A percentile compares a stretch with the other conserved stretches of the same genome.
phyloP scores from a whole-genome alignment of 257 asterid species.

The Solanum etuberosum region DNA sequence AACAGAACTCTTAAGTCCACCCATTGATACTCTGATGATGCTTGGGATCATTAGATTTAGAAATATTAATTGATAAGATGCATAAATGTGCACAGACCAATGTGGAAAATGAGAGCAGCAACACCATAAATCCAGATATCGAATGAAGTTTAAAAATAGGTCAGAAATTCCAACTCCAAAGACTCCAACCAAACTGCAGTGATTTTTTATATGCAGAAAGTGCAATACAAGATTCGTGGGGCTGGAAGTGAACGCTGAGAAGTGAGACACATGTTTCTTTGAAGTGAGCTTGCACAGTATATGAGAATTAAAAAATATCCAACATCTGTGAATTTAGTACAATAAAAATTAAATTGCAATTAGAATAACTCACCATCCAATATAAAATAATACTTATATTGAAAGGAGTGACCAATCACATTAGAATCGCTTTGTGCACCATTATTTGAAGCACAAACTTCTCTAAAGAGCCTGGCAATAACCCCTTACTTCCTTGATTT shows the following conservation, averaged over 20 bases:
- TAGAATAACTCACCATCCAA: background rate
- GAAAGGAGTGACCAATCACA: background rate
- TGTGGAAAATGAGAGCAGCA: background rate
- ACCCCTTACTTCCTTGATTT: background rate
- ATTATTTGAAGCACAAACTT: background rate
- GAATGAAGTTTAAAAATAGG: background rate
- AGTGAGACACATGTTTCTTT: background rate
- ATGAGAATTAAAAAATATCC: background rate
- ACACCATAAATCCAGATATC: background rate
- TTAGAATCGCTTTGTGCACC: background rate
- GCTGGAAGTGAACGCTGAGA: background rate
- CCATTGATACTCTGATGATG: background rate
- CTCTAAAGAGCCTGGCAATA: background rate
- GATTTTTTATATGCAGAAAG: background rate
- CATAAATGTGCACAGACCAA: background rate
- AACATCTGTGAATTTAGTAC: background rate
- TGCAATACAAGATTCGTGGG: background rate
- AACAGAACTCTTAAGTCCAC: background rate
- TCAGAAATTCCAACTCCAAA: background rate
- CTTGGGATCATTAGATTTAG: background rate
- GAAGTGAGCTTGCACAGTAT: background rate
- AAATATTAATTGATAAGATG: background rate
- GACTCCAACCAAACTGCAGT: background rate
- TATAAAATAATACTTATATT: background rate
- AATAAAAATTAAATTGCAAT: background rate